Conservation (phyloP, 352 stramenopile genomes). For the Pythium apleroticum region DNA sequence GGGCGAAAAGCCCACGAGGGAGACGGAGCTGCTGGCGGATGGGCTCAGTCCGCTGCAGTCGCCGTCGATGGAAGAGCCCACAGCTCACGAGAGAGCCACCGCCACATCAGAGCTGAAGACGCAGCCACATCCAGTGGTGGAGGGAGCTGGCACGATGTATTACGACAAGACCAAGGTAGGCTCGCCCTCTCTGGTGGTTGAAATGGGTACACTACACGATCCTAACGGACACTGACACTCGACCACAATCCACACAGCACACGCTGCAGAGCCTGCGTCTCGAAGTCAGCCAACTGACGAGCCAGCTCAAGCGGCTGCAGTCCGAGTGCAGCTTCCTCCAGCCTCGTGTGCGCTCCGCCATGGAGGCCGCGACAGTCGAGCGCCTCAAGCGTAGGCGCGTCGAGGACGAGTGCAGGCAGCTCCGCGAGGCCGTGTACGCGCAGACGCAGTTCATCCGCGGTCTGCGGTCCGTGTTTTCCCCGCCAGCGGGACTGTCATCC, state of each 20-base stretch:
- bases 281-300: no score
- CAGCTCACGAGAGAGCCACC: neutral
- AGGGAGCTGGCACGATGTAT: neutral
- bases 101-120: neutral
- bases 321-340: neutral
- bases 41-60: neutral
- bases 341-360: neutral
- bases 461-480: conserved; percentile 2
- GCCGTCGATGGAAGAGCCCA: neutral
- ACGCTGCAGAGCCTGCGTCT: neutral
- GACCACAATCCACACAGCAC: no score
- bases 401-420: conserved; percentile 12
- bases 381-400: conserved; percentile 6
- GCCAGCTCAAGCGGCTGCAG: no score
- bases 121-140: neutral
- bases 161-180: neutral
- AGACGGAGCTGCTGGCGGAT: neutral
- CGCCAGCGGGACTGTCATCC: neutral
- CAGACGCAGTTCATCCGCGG: conserved; percentile 4
- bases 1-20: neutral
- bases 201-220: no score
- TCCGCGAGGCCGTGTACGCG: conserved; percentile 11
- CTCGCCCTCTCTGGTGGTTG: neutral
- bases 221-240: no score
- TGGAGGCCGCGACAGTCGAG: neutral